These are phyloP conservation scores for Euphrasia confusa DNA, from an alignment of 257 asterid species.

Conservation along the genomic window DNA sequence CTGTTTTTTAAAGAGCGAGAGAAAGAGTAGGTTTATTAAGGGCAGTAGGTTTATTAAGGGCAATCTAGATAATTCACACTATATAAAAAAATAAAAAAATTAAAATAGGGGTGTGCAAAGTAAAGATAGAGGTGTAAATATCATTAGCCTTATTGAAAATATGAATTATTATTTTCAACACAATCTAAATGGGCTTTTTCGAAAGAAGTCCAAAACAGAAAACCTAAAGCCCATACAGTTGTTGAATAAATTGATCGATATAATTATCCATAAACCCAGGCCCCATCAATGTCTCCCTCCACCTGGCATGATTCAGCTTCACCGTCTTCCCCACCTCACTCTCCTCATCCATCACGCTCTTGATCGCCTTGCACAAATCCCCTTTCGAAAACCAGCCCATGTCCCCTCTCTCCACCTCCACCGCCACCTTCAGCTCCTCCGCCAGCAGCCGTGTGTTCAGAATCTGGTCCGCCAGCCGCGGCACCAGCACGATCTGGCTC, in stretches of 20 bases:
- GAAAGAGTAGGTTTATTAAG: too few relatives aligned
- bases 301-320: conserved; percentile 47
- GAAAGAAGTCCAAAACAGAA: too few relatives aligned
- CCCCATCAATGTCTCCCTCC: conserved; percentile 40
- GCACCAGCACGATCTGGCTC: conserved; percentile 60
- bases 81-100: too few relatives aligned
- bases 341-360: conserved; percentile 46
- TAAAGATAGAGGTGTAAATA: too few relatives aligned
- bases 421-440: conserved; percentile 65
- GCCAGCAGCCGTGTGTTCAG: conserved; percentile 62
- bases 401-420: conserved; percentile 67
- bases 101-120: too few relatives aligned
- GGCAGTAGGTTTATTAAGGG: too few relatives aligned
- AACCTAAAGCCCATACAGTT: conserved; percentile 37
- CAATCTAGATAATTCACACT: too few relatives aligned
- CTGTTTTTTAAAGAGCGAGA: too few relatives aligned
- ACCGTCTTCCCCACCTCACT: conserved; percentile 44
- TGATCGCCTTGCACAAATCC: conserved; percentile 52
- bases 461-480: conserved; percentile 63
- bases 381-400: conserved; percentile 62
- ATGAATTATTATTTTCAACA: too few relatives aligned
- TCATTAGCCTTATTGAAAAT: too few relatives aligned
- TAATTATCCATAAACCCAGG: conserved; percentile 45
- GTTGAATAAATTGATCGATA: conserved; percentile 43
- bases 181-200: too few relatives aligned